Base-by-base conservation (phyloP, 1,139 yeast species). In the Suhomyces terraborum region DNA sequence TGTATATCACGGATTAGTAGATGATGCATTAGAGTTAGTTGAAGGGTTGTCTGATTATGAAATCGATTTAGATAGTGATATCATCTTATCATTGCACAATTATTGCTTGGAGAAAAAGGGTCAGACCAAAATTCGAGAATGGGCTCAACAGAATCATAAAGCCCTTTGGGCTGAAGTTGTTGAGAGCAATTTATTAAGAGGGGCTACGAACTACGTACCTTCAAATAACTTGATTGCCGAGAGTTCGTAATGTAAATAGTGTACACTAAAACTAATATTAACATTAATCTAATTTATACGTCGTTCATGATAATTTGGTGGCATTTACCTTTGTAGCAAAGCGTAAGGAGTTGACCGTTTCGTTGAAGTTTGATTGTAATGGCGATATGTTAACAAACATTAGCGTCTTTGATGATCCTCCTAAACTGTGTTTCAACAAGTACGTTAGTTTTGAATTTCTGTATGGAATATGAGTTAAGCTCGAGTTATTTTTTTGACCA, bases 361-460 rank as follows among this genome's bases (percentile, higher is more conserved):
- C 98, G 50, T 73, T 79, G 38, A 82, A 73, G 58, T 87, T 87
- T 20, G 66, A 66, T 17, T 60, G 62, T 36, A 77, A 64, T 4
- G 96, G 91, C 2, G 96, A 86, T 5, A 91, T 75, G 54, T 89
- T 91, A 10, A 89, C 97, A 71, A 93, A 85, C 97, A 93, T 89
- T 45, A 93, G 69, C 0, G 97, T 89, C 59, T 91, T 93, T 1
- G 96, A 87, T 43, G 80, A 77, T 0, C 96, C 97, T 2, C 88
- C 82, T 31, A 93, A 69, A 32, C 97, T 88, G 56, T 88, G 81
- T 55, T 89, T 94, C 47, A 93, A 68, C 13, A 91, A 66, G 56
- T 87, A 88, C 0, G 98, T 93, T 52, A 93, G 69, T 60, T 77
- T 77, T 6, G 81, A 76, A 54, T 78, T 77, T 47, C 83, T 59